Conservation (phyloP, 2,329 filamentous ascomycete species). For the Aspergillus pseudonomiae region DNA sequence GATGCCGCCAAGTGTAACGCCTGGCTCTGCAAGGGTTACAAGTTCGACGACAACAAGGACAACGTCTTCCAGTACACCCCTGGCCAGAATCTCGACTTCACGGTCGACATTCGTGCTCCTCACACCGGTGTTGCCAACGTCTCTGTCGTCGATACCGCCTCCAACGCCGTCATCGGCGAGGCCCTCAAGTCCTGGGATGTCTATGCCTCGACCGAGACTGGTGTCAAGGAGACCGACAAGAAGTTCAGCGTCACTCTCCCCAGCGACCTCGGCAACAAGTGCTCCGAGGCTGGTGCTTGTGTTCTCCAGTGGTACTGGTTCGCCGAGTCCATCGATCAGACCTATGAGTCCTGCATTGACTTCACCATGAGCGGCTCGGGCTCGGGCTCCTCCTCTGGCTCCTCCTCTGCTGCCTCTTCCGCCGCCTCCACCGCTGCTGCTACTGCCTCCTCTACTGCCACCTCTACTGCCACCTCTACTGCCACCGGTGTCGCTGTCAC, state of each 20-base stretch:
- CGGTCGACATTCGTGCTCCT: constrained; percentile 50
- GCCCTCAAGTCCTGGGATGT: constrained; percentile 37
- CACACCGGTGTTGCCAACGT: constrained; percentile 55
- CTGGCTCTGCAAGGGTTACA: constrained; percentile 62
- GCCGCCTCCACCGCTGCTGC: constrained; percentile 2
- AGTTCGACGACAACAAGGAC: constrained; percentile 58
- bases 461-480: constrained; percentile 9
- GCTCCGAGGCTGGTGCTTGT: constrained; percentile 33
- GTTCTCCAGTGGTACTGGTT: constrained; percentile 42
- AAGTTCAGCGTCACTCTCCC: constrained; percentile 37
- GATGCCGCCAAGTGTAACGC: constrained; percentile 53
- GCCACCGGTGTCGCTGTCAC: constrained; percentile 17
- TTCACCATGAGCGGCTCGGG: constrained; percentile 32
- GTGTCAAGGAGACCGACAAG: constrained; percentile 29
- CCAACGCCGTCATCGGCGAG: constrained; percentile 42
- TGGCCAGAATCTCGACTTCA: constrained; percentile 49
- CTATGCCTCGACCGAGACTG: constrained; percentile 35
- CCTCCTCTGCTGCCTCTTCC: constrained; percentile 19
- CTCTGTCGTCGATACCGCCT: constrained; percentile 51
- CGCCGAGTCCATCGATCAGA: constrained; percentile 38
- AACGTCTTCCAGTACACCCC: constrained; percentile 57
- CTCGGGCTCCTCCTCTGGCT: constrained; percentile 18
- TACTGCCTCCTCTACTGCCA: constrained; percentile 8
- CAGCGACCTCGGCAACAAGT: constrained; percentile 30
- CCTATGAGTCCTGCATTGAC: constrained; percentile 40